phyloP scores from a whole-genome alignment of 805 yeast species.

The Yarrowia sp. region DNA sequence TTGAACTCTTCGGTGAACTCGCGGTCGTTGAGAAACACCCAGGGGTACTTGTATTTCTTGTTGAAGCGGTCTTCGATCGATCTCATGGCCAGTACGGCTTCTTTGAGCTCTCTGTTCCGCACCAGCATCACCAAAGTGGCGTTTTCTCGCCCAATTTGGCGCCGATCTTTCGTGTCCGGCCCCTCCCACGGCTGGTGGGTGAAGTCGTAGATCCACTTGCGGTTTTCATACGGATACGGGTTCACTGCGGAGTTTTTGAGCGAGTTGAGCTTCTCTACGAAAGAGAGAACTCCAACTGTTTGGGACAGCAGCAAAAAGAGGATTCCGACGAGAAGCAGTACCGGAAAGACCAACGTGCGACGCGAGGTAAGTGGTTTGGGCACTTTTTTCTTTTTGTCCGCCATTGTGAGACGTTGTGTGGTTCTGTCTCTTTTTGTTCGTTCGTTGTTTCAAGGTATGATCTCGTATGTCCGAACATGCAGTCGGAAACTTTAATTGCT shows the following conservation, averaged over 20 bases:
- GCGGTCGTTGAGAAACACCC: slow-evolving; percentile 92
- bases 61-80: slow-evolving; percentile 91
- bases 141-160: slow-evolving; percentile 57
- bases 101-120: slow-evolving; percentile 71
- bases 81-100: slow-evolving; percentile 72
- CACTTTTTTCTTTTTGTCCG: background rate
- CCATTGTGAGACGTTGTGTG: background rate
- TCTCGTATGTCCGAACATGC: too few relatives aligned
- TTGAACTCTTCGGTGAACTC: slow-evolving; percentile 80
- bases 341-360: background rate
- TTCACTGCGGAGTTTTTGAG: background rate
- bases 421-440: too few relatives aligned
- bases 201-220: slow-evolving; percentile 11
- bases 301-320: background rate
- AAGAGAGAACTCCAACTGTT: background rate
- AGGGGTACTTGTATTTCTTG: slow-evolving; percentile 74
- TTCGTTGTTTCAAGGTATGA: background rate
- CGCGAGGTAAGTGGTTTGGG: background rate
- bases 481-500: too few relatives aligned
- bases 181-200: slow-evolving; percentile 15
- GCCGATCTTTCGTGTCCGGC: slow-evolving; percentile 31
- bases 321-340: background rate
- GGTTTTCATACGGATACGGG: slow-evolving; percentile 1
- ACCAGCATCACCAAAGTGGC: slow-evolving; percentile 88
- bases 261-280: background rate